phyloP scores from a whole-genome alignment of 2,329 filamentous ascomycete species.

The Diplodia corticola region DNA sequence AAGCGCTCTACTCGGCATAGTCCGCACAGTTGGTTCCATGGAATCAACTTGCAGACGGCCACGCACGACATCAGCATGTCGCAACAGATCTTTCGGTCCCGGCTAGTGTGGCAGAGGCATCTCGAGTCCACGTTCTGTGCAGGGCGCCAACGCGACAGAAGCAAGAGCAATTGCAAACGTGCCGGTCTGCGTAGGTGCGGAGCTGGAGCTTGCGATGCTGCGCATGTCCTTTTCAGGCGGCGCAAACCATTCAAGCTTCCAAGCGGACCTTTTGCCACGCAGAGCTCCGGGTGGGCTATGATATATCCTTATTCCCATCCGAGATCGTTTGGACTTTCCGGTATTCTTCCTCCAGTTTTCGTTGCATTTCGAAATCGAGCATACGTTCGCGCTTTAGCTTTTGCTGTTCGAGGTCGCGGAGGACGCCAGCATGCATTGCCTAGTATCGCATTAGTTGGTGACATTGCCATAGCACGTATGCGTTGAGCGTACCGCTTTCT shows the following conservation, averaged over 20 bases:
- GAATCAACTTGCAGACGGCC: neutral
- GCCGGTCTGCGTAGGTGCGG: neutral
- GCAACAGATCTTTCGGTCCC: neutral
- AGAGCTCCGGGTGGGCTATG: neutral
- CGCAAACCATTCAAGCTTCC: neutral
- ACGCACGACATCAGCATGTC: neutral
- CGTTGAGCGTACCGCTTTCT: conserved; percentile 68
- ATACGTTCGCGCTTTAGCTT: conserved; percentile 86
- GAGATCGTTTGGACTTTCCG: conserved; percentile 79
- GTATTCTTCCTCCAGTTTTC: conserved; percentile 82
- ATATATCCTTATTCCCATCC: conserved; percentile 29
- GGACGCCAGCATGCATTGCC: conserved; percentile 95
- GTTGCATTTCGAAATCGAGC: conserved; percentile 92
- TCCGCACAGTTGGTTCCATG: neutral
- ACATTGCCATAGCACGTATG: conserved; percentile 24
- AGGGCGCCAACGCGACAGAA: neutral
- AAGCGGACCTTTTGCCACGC: neutral
- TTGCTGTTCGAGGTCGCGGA: conserved; percentile 94
- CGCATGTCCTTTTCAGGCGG: neutral
- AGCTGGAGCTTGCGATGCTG: neutral
- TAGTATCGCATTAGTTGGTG: conserved; percentile 37
- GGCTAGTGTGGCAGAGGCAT: neutral
- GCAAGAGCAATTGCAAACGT: neutral
- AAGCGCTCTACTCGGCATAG: neutral
- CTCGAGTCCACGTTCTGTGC: neutral